Evolutionary conservation across 2,329 filamentous ascomycete genomes (phyloP).

Genomic region (Cercospora berteroae): DNA sequence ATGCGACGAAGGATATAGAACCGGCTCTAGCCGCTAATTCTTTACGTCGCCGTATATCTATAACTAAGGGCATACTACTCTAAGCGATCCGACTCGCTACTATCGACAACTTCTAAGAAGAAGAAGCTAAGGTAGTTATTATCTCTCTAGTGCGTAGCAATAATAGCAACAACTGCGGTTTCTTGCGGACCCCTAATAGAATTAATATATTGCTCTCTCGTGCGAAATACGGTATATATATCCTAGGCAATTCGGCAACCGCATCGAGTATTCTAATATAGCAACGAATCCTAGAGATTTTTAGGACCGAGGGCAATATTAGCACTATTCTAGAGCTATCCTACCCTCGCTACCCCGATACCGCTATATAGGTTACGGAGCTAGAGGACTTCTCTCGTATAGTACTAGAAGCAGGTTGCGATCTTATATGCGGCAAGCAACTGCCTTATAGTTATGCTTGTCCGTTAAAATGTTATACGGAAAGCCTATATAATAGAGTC

Average conservation of each 20-base stretch:
- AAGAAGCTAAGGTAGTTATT: slow-evolving; percentile 70
- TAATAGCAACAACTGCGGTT: slow-evolving; percentile 54
- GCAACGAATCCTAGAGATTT: slow-evolving; percentile 33
- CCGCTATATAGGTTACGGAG: slow-evolving; percentile 49
- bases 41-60: not conserved
- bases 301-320: slow-evolving; percentile 49
- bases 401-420: slow-evolving; percentile 63
- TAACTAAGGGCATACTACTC: slow-evolving; percentile 7
- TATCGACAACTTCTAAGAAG: slow-evolving; percentile 70
- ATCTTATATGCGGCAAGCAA: slow-evolving; percentile 47
- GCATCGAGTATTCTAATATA: not conserved
- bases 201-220: slow-evolving; percentile 69
- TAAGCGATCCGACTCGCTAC: slow-evolving; percentile 34
- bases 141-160: slow-evolving; percentile 73
- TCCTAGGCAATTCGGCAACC: slow-evolving; percentile 52
- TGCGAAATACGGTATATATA: slow-evolving; percentile 68
- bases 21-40: not conserved
- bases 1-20: not conserved
- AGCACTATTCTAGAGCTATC: slow-evolving; percentile 54
- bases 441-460: slow-evolving; percentile 50
- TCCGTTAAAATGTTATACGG: slow-evolving; percentile 46
- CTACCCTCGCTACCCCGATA: slow-evolving; percentile 61
- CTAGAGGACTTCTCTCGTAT: slow-evolving; percentile 58
- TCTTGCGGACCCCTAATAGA: slow-evolving; percentile 64
- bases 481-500: slow-evolving; percentile 43